phyloP scores from a whole-genome alignment of 148 eudicot genomes.

The Camellia lanceoleosa region DNA sequence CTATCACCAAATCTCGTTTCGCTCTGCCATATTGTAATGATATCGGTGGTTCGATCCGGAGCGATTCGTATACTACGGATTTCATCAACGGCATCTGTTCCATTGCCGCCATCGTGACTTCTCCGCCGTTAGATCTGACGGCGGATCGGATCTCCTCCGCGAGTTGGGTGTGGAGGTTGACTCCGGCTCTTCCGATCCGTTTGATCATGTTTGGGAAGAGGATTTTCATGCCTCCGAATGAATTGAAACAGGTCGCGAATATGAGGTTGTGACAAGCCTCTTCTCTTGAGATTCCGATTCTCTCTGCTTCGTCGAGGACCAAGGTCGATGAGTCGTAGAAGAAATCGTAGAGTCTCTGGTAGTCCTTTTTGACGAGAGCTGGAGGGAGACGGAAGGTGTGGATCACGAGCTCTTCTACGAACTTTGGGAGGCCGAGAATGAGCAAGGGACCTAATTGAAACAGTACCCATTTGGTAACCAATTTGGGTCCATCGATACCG shows the following conservation, averaged over 20 bases:
- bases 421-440: slow-evolving; percentile 54
- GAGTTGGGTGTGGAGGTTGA: slow-evolving; percentile 41
- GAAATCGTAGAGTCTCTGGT: slow-evolving; percentile 55
- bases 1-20: slow-evolving; percentile 42
- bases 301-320: slow-evolving; percentile 50
- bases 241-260: slow-evolving; percentile 71
- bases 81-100: slow-evolving; percentile 71
- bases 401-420: slow-evolving; percentile 41
- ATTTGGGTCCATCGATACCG: slow-evolving; percentile 44
- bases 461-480: slow-evolving; percentile 53
- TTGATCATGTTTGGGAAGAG: slow-evolving; percentile 65
- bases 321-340: slow-evolving; percentile 37
- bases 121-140: slow-evolving; percentile 45
- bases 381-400: slow-evolving; percentile 53
- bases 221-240: slow-evolving; percentile 80
- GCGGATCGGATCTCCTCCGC: slow-evolving; percentile 61
- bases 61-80: slow-evolving; percentile 69
- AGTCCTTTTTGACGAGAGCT: slow-evolving; percentile 42
- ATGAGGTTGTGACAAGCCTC: slow-evolving; percentile 74
- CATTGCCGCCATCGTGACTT: slow-evolving; percentile 56
- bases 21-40: slow-evolving; percentile 61
- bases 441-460: slow-evolving; percentile 60
- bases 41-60: slow-evolving; percentile 75
- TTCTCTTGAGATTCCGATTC: slow-evolving; percentile 50
- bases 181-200: slow-evolving; percentile 64